These are phyloP conservation scores for Vaccinium macrocarpon DNA, from an alignment of 148 eudicot species.

Conservation along the genomic window DNA sequence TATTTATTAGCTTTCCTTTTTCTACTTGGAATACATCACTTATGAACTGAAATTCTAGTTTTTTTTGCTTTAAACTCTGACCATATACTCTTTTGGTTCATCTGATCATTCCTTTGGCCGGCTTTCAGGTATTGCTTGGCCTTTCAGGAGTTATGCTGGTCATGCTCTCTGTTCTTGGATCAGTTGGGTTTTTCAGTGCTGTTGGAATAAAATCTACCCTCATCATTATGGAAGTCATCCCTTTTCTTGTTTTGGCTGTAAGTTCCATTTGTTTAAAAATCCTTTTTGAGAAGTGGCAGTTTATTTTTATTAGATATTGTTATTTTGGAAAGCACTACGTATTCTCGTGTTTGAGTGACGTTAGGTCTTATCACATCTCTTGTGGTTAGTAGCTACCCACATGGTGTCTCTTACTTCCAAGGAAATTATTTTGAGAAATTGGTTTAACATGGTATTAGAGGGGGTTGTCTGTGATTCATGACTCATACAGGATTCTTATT, in stretches of 20 bases:
- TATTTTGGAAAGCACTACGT: background rate
- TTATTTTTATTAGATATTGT: background rate
- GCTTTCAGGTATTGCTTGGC: conserved; percentile 79
- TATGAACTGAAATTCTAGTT: background rate
- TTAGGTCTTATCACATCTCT: conserved; percentile 1
- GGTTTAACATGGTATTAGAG: background rate
- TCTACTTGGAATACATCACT: conserved; percentile 5
- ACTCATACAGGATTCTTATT: background rate
- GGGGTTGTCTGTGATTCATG: background rate
- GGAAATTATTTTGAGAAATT: background rate
- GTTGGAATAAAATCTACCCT: conserved; percentile 96
- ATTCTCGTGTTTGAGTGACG: background rate
- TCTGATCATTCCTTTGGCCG: conserved; percentile 1
- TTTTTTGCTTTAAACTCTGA: background rate
- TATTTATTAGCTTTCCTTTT: background rate
- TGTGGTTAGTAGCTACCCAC: background rate
- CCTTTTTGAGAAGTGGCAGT: background rate
- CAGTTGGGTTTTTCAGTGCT: conserved; percentile 98
- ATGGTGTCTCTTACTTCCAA: background rate
- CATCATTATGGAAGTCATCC: conserved; percentile 99
- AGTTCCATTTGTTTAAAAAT: conserved; percentile 31
- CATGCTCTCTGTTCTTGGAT: conserved; percentile 95
- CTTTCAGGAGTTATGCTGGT: conserved; percentile 92
- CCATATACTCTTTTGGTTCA: background rate
- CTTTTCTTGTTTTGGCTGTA: conserved; percentile 97